Percentiles rank a stretch among this genome's conserved stretches.
Conservation (phyloP, 106 monocot genomes). For the Cymbidium sinense region DNA sequence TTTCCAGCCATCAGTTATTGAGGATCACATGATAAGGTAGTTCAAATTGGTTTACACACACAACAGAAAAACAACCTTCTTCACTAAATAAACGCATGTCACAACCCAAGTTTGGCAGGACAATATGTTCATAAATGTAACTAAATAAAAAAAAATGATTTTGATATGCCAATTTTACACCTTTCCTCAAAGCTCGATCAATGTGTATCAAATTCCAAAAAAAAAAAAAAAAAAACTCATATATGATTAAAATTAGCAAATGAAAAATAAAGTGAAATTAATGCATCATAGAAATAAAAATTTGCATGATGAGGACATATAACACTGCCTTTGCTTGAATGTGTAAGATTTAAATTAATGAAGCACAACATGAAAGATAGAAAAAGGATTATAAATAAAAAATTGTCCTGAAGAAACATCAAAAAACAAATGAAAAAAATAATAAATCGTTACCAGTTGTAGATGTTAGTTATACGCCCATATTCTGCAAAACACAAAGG, state of each 20-base stretch:
- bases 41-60: no score
- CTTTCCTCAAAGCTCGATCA: not conserved
- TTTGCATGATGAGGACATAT: not conserved
- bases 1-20: no score
- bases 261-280: not conserved
- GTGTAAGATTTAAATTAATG: not conserved
- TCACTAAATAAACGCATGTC: not conserved
- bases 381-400: not conserved
- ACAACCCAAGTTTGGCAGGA: not conserved
- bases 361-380: not conserved
- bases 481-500: conserved; percentile 53
- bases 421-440: not conserved
- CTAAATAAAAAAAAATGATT: not conserved
- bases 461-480: conserved; percentile 83
- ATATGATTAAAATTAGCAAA: not conserved
- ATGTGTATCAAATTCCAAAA: not conserved
- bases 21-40: no score
- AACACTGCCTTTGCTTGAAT: not conserved
- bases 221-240: not conserved
- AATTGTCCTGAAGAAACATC: not conserved
- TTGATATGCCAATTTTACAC: not conserved
- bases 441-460: conserved; percentile 61
- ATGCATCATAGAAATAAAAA: not conserved
- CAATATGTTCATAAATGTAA: not conserved
- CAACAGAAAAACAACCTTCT: no score